Percentiles rank a stretch among this genome's conserved stretches.
Conservation (phyloP, 2,329 filamentous ascomycete species). For the Ramichloridium luteum region DNA sequence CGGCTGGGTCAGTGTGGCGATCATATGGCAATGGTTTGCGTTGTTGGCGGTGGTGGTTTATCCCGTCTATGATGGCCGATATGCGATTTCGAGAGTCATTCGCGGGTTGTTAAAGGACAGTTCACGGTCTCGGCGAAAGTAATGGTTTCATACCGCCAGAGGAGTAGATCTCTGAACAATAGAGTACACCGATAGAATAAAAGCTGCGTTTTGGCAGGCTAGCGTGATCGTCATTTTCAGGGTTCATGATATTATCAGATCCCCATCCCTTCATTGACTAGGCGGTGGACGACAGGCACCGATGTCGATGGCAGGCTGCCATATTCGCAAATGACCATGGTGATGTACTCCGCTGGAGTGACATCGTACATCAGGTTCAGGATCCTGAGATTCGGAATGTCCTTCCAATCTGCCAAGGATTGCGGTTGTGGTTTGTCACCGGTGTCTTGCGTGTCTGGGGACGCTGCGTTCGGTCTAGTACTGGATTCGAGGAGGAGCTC, state of each 20-base stretch:
- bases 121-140: no score
- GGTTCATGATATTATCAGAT: not conserved
- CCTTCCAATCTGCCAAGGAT: constrained; percentile 41
- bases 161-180: no score
- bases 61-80: constrained; percentile 37
- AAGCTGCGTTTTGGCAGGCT: not conserved
- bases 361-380: constrained; percentile 81
- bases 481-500: constrained; percentile 37
- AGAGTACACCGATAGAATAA: not conserved
- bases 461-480: constrained; percentile 2
- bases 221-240: not conserved
- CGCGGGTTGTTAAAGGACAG: constrained; percentile 15
- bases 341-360: constrained; percentile 74
- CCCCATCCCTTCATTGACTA: constrained; percentile 22
- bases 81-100: constrained; percentile 26
- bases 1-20: constrained; percentile 34
- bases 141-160: no score
- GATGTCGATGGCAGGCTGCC: constrained; percentile 77
- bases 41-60: constrained; percentile 36
- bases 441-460: constrained; percentile 18
- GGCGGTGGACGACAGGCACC: constrained; percentile 60
- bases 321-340: constrained; percentile 82
- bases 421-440: constrained; percentile 15
- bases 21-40: constrained; percentile 38
- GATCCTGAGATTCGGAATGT: constrained; percentile 49